Conservation (phyloP, 495 filamentous ascomycete genomes). For the Lineolata rhizophorae region DNA sequence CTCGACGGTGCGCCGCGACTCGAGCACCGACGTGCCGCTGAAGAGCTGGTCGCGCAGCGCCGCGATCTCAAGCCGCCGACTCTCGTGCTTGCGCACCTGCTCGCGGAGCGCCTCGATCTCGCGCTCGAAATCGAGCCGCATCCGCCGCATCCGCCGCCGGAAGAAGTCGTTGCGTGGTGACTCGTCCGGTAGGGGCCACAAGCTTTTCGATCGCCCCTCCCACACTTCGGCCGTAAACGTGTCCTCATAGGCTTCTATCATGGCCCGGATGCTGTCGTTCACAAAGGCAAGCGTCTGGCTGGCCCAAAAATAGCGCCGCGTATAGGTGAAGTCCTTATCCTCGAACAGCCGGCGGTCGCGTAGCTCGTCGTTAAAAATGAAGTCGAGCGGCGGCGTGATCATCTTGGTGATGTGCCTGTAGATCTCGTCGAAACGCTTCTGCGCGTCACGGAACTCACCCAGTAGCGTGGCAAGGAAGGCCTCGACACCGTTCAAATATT, state of each 20-base stretch:
- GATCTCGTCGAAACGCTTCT: constrained; percentile 24
- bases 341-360: constrained; percentile 34
- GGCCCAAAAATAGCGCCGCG: constrained; percentile 34
- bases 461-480: constrained; percentile 28
- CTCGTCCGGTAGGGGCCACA: constrained; percentile 20
- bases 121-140: constrained; percentile 9
- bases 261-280: constrained; percentile 31
- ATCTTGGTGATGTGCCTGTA: constrained; percentile 25
- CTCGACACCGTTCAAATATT: constrained; percentile 29
- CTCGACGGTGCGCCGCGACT: constrained; percentile 18
- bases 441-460: constrained; percentile 28
- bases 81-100: constrained; percentile 11
- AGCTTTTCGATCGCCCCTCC: constrained; percentile 22
- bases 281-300: constrained; percentile 31
- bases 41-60: constrained; percentile 22
- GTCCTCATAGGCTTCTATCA: constrained; percentile 24
- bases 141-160: constrained; percentile 5
- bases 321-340: constrained; percentile 30
- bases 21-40: constrained; percentile 21
- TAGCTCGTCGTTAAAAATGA: constrained; percentile 28
- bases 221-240: constrained; percentile 29
- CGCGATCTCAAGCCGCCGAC: constrained; percentile 15
- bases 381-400: constrained; percentile 28
- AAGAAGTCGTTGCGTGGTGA: constrained; percentile 9
- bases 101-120: constrained; percentile 11